Base-by-base conservation (phyloP, 108 stramenopile genomes). In the Epipyxis sp. region DNA sequence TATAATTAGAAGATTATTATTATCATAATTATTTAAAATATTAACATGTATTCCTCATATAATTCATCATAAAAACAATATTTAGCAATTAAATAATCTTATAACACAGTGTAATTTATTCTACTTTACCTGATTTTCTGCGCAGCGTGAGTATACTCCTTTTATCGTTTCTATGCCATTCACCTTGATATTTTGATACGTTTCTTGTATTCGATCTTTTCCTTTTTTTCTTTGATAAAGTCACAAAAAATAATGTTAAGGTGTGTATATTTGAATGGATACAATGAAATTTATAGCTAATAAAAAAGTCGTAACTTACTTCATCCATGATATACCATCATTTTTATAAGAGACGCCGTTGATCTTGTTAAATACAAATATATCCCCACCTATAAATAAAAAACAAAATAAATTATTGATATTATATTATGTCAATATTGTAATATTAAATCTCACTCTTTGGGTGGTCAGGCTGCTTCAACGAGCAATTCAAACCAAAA, bases 201-300 rank as follows among this genome's bases (percentile, higher is more conserved):
- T 65, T 25, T 65, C 61, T 65, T 65, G 61, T 37, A 65, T 16
- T 6, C 35, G 27, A 6, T 29, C 61, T 3, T 3, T 29, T 6
- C 13, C 61, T 37, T 65, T 65, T 25, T 65, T 65, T 32, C 61
- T 65, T 32, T 65, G 10, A 35, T 57, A 25, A n/a, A n/a, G n/a
- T n/a, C 61, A 65, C 61, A 65, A 65, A 29, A 32, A 35, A 65
- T 16, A 65, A 37, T 32, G 61, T 32, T 3, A 65, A 13, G 13
- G 34, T 32, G 35, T 32, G 61, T 6, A 65, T 10, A 65, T 6
- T 6, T 32, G 20, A 10, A 6, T 13, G 61, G 3, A 65, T 37
- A 25, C 46, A 50, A 6, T 13, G 13, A 20, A 50, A 13, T 13
- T 6, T 13, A 50, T 6, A 50, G 13, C 13, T 13, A 20, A 50